Conservation (phyloP, 768 basidiomycete species). For the Hydnomerulius pinastri region DNA sequence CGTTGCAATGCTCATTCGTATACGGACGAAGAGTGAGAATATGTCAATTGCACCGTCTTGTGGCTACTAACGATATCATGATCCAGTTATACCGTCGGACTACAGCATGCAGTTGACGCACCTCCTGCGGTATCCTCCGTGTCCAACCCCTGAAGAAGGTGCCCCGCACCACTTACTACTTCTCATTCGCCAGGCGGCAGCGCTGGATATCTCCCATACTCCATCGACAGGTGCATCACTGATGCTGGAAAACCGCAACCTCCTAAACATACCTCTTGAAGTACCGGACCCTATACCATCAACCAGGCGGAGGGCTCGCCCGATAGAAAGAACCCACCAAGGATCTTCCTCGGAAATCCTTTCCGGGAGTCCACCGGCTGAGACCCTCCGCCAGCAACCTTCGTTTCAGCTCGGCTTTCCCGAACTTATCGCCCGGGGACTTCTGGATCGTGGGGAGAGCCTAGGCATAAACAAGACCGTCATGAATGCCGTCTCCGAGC, state of each 20-base stretch:
- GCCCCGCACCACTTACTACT: conserved; percentile 61
- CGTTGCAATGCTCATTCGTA: conserved; percentile 92
- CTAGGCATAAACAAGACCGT: conserved; percentile 84
- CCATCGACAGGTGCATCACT: conserved; percentile 77
- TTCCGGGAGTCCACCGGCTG: conserved; percentile 21
- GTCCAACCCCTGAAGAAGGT: conserved; percentile 35
- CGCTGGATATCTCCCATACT: conserved; percentile 72
- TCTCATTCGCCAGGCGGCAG: conserved; percentile 81
- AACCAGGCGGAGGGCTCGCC: conserved; percentile 37
- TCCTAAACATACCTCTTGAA: conserved; percentile 73
- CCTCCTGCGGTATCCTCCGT: conserved; percentile 81
- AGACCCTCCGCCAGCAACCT: conserved; percentile 42
- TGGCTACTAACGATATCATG: conserved; percentile 14
- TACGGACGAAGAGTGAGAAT: conserved; percentile 84
- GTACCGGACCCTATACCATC: conserved; percentile 49
- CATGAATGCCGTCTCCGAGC: conserved; percentile 76
- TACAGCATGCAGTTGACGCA: conserved; percentile 84
- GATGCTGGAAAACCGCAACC: conserved; percentile 78
- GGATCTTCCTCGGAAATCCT: conserved; percentile 19
- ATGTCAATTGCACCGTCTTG: background rate
- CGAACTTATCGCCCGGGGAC: conserved; percentile 70
- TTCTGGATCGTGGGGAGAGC: conserved; percentile 76
- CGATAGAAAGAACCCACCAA: conserved; percentile 33
- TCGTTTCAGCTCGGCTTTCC: conserved; percentile 56
- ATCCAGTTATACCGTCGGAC: conserved; percentile 79